A percentile compares a stretch with the other conserved stretches of the same genome.
These are phyloP conservation scores for Plenodomus tracheiphilus DNA, from an alignment of 2,329 filamentous ascomycete species.

Conservation along the genomic window DNA sequence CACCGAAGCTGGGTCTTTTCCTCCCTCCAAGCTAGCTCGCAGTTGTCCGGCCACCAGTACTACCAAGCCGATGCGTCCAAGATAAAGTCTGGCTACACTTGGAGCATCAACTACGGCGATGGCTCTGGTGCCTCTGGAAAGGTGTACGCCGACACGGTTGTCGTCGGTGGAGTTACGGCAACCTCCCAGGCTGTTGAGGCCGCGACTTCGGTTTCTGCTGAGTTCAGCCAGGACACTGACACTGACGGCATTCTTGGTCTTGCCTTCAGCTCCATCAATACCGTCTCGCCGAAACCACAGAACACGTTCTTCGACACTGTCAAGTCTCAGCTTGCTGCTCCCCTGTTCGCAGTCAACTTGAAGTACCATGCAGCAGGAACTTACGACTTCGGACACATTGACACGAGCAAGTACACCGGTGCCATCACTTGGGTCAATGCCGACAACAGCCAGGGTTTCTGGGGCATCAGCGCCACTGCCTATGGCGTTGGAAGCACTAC, in stretches of 20 bases:
- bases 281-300: conserved; percentile 54
- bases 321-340: conserved; percentile 53
- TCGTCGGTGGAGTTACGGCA: conserved; percentile 63
- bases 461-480: conserved; percentile 62
- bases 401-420: conserved; percentile 62
- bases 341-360: conserved; percentile 62
- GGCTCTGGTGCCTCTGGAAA: conserved; percentile 64
- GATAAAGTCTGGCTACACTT: conserved; percentile 55
- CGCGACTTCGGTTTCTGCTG: conserved; percentile 60
- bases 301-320: conserved; percentile 66
- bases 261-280: conserved; percentile 64
- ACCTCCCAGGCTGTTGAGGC: conserved; percentile 67
- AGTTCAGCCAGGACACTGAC: conserved; percentile 56
- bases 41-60: conserved; percentile 59
- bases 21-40: conserved; percentile 54
- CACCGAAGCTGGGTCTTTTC: conserved; percentile 68
- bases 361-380: conserved; percentile 55
- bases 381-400: conserved; percentile 64
- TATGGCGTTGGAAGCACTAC: conserved; percentile 57
- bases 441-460: conserved; percentile 63
- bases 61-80: conserved; percentile 59
- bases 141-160: conserved; percentile 68
- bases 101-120: conserved; percentile 68
- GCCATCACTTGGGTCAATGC: conserved; percentile 60
- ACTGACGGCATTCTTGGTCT: conserved; percentile 65